Percentiles rank a stretch among this genome's conserved stretches.
These are phyloP conservation scores for Chlorella sorokiniana DNA, from an alignment of 139 green algal genomes.

Conservation along the genomic window DNA sequence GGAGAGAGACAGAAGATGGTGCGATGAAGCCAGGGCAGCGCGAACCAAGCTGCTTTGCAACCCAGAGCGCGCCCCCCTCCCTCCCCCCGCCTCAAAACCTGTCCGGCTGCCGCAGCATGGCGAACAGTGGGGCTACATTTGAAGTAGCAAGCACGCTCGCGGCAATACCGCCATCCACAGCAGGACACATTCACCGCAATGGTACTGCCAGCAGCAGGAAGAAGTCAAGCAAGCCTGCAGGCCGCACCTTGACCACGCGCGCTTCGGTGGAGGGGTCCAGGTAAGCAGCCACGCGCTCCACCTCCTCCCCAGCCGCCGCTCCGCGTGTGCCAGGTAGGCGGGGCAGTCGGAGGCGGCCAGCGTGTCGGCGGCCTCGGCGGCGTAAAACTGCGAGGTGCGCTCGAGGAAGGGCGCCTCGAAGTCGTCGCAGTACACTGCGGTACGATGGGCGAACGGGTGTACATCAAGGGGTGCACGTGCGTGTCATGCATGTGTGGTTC, in stretches of 20 bases:
- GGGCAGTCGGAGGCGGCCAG: conserved; percentile 80
- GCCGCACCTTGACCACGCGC: conserved; percentile 21
- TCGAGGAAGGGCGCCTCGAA: conserved; percentile 93
- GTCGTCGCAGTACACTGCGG: conserved; percentile 83
- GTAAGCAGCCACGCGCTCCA: conserved; percentile 60
- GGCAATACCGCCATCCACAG: no score
- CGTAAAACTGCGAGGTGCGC: conserved; percentile 88
- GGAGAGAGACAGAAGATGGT: neutral
- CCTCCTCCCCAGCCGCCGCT: conserved; percentile 90
- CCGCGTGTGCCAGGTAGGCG: conserved; percentile 86
- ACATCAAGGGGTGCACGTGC: neutral
- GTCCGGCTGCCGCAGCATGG: no score
- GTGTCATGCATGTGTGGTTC: no score
- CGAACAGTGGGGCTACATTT: no score
- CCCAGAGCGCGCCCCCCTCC: no score
- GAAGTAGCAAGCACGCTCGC: no score
- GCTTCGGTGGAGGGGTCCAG: conserved; percentile 20
- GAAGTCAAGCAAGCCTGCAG: neutral
- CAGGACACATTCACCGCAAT: no score
- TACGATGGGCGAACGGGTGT: neutral
- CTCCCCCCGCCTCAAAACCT: no score
- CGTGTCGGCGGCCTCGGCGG: conserved; percentile 72
- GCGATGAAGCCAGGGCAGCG: neutral
- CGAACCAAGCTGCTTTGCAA: no score
- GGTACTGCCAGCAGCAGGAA: neutral